A percentile compares a stretch with the other conserved stretches of the same genome.
Conservation (phyloP, 2,329 filamentous ascomycete species). For the Orbilia oligospora region DNA sequence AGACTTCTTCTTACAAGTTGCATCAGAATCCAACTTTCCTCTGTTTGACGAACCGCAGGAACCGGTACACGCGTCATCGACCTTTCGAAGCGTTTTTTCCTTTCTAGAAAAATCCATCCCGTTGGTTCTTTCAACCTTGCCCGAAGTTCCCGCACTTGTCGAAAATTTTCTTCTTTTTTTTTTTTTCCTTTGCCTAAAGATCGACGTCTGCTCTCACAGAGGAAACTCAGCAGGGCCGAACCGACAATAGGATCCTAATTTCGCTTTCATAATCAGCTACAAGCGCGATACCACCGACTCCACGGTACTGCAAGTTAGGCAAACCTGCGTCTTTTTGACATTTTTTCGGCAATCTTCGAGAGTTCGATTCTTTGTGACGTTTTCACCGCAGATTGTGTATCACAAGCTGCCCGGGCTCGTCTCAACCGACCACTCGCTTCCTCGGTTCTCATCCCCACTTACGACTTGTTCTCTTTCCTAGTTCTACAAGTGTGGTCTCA, state of each 20-base stretch:
- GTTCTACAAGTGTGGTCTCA: conserved; percentile 61
- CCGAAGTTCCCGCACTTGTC: conserved; percentile 5
- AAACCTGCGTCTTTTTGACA: conserved; percentile 41
- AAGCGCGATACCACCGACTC: conserved; percentile 36
- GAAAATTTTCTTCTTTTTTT: conserved; percentile 17
- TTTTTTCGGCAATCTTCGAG: conserved; percentile 50
- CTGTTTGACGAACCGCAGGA: conserved; percentile 59
- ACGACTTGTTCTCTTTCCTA: conserved; percentile 31
- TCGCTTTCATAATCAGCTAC: conserved; percentile 38
- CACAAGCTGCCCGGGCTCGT: conserved; percentile 55
- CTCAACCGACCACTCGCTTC: conserved; percentile 59
- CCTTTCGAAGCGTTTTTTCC: conserved; percentile 28
- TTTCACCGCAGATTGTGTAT: conserved; percentile 54
- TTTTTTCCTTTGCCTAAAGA: background rate
- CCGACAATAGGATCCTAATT: conserved; percentile 50
- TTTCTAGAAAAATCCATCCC: conserved; percentile 33
- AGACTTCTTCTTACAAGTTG: conserved; percentile 28
- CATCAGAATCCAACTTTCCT: conserved; percentile 50
- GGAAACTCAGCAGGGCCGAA: conserved; percentile 52
- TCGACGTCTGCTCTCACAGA: conserved; percentile 34
- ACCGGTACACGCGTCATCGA: conserved; percentile 61
- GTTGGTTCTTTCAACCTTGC: conserved; percentile 30
- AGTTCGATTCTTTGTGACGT: conserved; percentile 44
- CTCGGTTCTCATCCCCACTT: conserved; percentile 49
- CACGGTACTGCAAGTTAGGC: conserved; percentile 33